phyloP scores from a whole-genome alignment of 2,329 filamentous ascomycete genomes.

The Trichoderma sp. region DNA sequence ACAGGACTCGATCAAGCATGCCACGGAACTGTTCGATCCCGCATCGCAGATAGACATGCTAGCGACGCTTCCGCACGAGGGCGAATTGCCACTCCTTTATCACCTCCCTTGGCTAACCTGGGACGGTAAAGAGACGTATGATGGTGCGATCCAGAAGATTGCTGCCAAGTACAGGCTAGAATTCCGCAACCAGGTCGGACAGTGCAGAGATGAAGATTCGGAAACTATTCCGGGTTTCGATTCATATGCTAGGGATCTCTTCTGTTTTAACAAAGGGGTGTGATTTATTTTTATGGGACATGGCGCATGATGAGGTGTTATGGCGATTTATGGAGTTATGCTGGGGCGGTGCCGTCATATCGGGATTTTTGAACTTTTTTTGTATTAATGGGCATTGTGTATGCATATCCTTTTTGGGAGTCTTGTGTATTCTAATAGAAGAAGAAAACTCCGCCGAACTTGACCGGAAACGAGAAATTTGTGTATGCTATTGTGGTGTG shows the following conservation, averaged over 20 bases:
- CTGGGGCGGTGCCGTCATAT: neutral
- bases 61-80: conserved; percentile 48
- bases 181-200: conserved; percentile 68
- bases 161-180: conserved; percentile 54
- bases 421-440: neutral
- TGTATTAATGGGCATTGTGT: neutral
- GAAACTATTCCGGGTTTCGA: conserved; percentile 28
- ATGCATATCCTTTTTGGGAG: neutral
- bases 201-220: conserved; percentile 51
- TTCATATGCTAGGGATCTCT: conserved; percentile 60
- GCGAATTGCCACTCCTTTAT: conserved; percentile 45
- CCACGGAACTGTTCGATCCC: conserved; percentile 42
- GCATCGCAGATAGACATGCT: conserved; percentile 49
- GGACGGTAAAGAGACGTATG: conserved; percentile 55
- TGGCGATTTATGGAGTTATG: neutral
- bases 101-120: conserved; percentile 63
- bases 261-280: conserved; percentile 53
- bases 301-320: neutral
- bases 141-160: conserved; percentile 43
- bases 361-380: neutral
- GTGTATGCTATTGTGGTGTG: neutral
- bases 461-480: neutral
- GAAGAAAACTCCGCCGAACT: neutral
- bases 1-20: conserved; percentile 25
- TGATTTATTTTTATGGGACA: neutral